Conservation (phyloP, 306 rosid species). For the Pterocarpus santalinus region DNA sequence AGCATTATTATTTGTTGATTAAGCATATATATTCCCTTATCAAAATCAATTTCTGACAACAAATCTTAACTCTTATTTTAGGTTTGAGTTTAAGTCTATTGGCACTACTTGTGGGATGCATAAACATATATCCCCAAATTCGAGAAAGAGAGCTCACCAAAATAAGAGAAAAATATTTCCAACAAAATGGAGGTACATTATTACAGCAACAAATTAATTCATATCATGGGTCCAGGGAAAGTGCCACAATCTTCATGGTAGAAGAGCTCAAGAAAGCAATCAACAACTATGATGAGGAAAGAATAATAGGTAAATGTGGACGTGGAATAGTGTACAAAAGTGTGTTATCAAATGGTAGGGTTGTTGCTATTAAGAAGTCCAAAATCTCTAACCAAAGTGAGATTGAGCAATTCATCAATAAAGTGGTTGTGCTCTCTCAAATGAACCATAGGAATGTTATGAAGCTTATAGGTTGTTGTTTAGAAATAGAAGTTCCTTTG, state of each 20-base stretch:
- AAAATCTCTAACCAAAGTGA: conserved; percentile 35
- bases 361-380: conserved; percentile 48
- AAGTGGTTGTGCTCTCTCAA: conserved; percentile 53
- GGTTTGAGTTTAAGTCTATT: conserved; percentile 16
- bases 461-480: conserved; percentile 22
- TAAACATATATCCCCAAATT: background rate
- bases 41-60: no score
- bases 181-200: conserved; percentile 21
- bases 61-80: background rate
- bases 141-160: conserved; percentile 19
- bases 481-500: conserved; percentile 27
- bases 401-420: conserved; percentile 52
- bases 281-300: conserved; percentile 36
- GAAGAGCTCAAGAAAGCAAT: conserved; percentile 53
- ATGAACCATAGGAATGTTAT: conserved; percentile 43
- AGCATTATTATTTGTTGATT: no score
- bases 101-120: conserved; percentile 11
- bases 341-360: conserved; percentile 30
- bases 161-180: background rate
- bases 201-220: background rate
- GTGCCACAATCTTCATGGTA: conserved; percentile 33
- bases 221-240: conserved; percentile 3
- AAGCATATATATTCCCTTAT: no score
- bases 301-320: conserved; percentile 50
- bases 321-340: conserved; percentile 20